A percentile compares a stretch with the other conserved stretches of the same genome.
These are phyloP conservation scores for Musa balbisiana DNA, from an alignment of 202 grass and related monocot species.

Conservation along the genomic window DNA sequence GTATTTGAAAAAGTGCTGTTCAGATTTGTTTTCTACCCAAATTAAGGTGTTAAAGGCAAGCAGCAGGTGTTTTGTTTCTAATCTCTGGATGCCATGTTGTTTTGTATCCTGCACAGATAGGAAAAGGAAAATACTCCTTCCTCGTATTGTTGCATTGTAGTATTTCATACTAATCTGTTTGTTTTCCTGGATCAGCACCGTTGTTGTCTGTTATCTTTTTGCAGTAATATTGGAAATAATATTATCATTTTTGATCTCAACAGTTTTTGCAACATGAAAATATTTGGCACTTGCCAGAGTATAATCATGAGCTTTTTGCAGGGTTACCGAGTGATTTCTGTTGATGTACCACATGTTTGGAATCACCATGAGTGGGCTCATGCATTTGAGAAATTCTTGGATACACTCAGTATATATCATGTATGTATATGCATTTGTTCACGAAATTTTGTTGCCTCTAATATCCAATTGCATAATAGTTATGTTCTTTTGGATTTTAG, in stretches of 20 bases:
- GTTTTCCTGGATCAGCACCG: too few relatives aligned
- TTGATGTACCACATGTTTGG: slow-evolving; percentile 87
- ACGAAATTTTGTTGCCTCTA: slow-evolving; percentile 22
- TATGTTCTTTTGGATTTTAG: neutral
- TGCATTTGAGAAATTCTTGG: slow-evolving; percentile 93
- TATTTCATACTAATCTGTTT: too few relatives aligned
- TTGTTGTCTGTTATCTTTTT: too few relatives aligned
- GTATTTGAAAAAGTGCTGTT: too few relatives aligned
- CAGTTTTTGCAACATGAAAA: neutral
- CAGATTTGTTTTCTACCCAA: too few relatives aligned
- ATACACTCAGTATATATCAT: slow-evolving; percentile 83
- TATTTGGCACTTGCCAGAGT: neutral
- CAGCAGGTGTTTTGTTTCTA: too few relatives aligned
- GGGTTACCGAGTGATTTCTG: slow-evolving; percentile 90
- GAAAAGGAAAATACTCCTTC: too few relatives aligned
- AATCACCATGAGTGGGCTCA: slow-evolving; percentile 92
- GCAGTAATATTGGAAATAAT: too few relatives aligned
- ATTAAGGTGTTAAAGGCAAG: too few relatives aligned
- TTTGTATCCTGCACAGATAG: too few relatives aligned
- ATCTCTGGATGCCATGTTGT: too few relatives aligned
- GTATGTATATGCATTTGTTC: slow-evolving; percentile 28
- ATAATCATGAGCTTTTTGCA: slow-evolving; percentile 18
- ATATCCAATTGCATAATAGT: neutral
- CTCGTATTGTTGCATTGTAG: too few relatives aligned
- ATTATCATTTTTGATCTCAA: neutral